These are phyloP conservation scores for Glebionis coronaria DNA, from an alignment of 129 eudicot genomes.

Conservation along the genomic window DNA sequence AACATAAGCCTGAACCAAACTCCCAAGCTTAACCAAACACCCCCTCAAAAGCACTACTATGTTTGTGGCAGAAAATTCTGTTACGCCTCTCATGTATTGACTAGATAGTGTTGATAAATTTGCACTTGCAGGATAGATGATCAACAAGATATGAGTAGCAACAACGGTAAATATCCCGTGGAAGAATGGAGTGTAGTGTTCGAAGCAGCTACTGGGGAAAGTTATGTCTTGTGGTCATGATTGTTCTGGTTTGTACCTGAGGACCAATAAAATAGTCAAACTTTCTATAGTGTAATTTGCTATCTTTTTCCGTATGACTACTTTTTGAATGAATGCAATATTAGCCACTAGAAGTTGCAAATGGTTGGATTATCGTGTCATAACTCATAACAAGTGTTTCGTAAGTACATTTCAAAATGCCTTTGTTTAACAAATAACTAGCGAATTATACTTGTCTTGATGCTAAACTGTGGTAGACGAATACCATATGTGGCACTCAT, in stretches of 20 bases:
- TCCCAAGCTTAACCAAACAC: too few species aligned
- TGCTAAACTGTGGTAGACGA: too few species aligned
- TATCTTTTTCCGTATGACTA: background rate
- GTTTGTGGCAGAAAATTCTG: background rate
- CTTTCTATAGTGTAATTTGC: constrained; percentile 3
- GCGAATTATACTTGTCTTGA: too few species aligned
- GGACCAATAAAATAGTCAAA: constrained; percentile 9
- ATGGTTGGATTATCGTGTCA: too few species aligned
- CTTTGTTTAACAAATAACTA: too few species aligned
- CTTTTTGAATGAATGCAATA: constrained; percentile 1
- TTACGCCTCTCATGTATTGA: background rate
- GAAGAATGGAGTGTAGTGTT: constrained; percentile 18
- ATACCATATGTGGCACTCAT: too few species aligned
- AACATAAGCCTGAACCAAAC: too few species aligned
- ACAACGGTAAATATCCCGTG: constrained; percentile 23
- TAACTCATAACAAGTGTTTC: too few species aligned
- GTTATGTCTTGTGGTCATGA: background rate
- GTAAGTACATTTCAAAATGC: too few species aligned
- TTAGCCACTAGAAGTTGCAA: too few species aligned
- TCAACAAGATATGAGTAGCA: constrained; percentile 7
- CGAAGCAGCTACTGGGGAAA: background rate
- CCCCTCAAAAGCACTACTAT: too few species aligned
- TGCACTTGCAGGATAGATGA: constrained; percentile 27
- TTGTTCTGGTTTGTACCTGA: constrained; percentile 15
- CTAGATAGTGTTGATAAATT: constrained; percentile 7